phyloP scores from a whole-genome alignment of 768 basidiomycete genomes.

The Suillus discolor region DNA sequence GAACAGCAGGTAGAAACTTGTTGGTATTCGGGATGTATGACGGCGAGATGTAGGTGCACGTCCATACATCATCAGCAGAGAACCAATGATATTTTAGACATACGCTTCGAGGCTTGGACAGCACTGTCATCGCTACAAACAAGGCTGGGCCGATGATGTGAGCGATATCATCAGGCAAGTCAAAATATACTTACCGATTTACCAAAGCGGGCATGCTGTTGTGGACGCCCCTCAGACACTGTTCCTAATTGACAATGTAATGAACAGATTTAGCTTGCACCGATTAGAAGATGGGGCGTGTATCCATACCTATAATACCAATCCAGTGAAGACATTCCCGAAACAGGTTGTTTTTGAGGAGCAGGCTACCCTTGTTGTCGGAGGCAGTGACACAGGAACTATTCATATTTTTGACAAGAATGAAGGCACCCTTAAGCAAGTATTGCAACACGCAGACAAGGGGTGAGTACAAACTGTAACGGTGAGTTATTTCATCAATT shows the following conservation, averaged over 20 bases:
- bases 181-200: not conserved
- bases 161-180: not conserved
- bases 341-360: not conserved
- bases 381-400: not conserved
- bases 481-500: not conserved
- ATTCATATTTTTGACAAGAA: not conserved
- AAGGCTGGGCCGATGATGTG: not conserved
- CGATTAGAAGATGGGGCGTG: not conserved
- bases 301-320: not conserved
- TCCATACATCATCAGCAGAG: not conserved
- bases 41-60: slow-evolving; percentile 7
- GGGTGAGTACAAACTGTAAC: not conserved
- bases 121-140: not conserved
- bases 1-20: not conserved
- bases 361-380: not conserved
- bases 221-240: not conserved
- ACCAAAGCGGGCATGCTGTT: not conserved
- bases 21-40: slow-evolving; percentile 9
- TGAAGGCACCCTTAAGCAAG: not conserved
- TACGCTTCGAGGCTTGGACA: not conserved
- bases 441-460: not conserved
- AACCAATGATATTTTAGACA: not conserved
- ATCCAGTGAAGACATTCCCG: not conserved
- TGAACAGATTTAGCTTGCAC: not conserved
- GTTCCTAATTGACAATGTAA: not conserved